Evolutionary conservation across 2,329 filamentous ascomycete genomes (phyloP).

Genomic region (Colletotrichum sidae): DNA sequence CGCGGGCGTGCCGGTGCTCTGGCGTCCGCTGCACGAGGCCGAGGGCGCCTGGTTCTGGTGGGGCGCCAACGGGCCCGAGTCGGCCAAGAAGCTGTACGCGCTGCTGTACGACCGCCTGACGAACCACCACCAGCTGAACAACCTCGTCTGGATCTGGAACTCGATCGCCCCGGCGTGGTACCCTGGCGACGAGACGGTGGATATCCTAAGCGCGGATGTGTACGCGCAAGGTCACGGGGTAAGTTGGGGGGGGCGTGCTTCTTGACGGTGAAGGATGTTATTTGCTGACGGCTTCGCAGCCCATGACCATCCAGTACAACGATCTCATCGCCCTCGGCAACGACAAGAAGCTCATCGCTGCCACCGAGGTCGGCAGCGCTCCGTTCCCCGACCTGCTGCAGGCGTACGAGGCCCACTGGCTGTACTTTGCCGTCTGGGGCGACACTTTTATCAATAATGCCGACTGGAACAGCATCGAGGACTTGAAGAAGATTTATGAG

Average conservation of each 20-base stretch:
- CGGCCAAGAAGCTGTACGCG: constrained; percentile 56
- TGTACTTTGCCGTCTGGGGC: constrained; percentile 60
- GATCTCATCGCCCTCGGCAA: constrained; percentile 53
- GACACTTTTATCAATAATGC: constrained; percentile 56
- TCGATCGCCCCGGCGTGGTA: constrained; percentile 58
- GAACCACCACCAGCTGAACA: constrained; percentile 56
- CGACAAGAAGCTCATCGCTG: constrained; percentile 60
- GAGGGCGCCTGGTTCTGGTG: constrained; percentile 66
- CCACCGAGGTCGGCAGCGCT: constrained; percentile 59
- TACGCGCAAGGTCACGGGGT: constrained; percentile 58
- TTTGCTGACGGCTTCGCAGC: constrained; percentile 40
- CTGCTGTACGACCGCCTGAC: constrained; percentile 59
- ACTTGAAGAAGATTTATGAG: constrained; percentile 51
- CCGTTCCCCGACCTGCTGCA: constrained; percentile 55
- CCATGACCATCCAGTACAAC: constrained; percentile 57
- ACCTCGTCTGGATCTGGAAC: constrained; percentile 64
- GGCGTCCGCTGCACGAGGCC: constrained; percentile 61
- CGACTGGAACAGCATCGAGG: constrained; percentile 53
- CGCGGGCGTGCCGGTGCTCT: constrained; percentile 59
- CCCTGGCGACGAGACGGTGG: constrained; percentile 57
- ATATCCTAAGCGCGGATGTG: constrained; percentile 59
- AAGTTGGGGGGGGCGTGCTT: constrained; percentile 36
- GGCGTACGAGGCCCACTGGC: constrained; percentile 60
- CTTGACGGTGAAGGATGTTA: too few relatives aligned
- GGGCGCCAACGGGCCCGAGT: constrained; percentile 59